Conservation (phyloP, 2,329 filamentous ascomycete genomes). For the Colletotrichum graminicola region DNA sequence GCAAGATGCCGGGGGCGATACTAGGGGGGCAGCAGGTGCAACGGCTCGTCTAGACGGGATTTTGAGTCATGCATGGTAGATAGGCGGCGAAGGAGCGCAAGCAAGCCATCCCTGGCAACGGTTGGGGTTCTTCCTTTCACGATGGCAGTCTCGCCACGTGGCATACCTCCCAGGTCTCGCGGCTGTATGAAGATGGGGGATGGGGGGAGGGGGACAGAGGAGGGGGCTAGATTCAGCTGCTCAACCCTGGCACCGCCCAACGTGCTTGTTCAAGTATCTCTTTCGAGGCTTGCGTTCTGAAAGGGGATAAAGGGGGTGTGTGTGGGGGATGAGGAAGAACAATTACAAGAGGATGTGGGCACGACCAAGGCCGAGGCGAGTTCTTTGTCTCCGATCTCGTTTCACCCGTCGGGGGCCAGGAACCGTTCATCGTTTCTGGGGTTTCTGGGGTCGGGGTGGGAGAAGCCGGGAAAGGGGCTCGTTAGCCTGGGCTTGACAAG, state of each 20-base stretch:
- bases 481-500: no score
- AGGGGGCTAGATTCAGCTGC: neutral
- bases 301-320: no score
- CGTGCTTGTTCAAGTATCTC: neutral
- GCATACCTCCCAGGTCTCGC: slow-evolving; percentile 19
- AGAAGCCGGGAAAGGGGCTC: no score
- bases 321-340: neutral
- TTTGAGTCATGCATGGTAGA: slow-evolving; percentile 25
- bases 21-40: neutral
- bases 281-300: neutral
- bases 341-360: neutral
- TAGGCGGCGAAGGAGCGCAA: neutral
- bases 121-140: neutral
- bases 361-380: neutral
- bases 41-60: neutral
- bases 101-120: neutral
- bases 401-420: neutral
- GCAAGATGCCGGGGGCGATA: neutral
- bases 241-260: neutral
- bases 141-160: slow-evolving; percentile 25
- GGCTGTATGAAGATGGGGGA: neutral
- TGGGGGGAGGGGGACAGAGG: neutral
- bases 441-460: neutral
- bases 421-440: slow-evolving; percentile 4
- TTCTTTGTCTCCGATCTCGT: neutral